phyloP scores from a whole-genome alignment of 2,329 filamentous ascomycete genomes.

The Hypocrella siamensis region DNA sequence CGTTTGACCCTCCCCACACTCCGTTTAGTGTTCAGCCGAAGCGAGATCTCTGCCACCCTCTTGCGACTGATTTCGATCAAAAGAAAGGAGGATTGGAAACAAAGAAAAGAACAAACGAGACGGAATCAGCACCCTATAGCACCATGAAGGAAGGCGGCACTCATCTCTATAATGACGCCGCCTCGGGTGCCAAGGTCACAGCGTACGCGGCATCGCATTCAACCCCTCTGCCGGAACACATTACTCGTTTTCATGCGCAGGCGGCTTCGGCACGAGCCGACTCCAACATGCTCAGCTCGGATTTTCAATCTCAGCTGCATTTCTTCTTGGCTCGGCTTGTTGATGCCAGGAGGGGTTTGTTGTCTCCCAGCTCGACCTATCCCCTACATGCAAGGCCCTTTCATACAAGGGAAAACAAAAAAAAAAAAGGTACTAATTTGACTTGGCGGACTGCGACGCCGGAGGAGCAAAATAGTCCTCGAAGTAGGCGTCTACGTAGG shows the following conservation, averaged over 20 bases:
- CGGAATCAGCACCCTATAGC: neutral
- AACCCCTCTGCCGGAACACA: conserved; percentile 22
- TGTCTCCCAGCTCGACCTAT: neutral
- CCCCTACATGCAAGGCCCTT: neutral
- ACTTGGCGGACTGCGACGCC: neutral
- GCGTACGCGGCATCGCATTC: conserved; percentile 27
- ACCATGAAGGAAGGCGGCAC: conserved; percentile 23
- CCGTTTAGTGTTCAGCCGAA: too few species aligned
- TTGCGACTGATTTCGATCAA: too few species aligned
- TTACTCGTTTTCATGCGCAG: conserved; percentile 24
- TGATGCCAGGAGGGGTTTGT: conserved; percentile 23
- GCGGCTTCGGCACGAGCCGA: conserved; percentile 10
- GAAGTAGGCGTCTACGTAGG: conserved; percentile 33
- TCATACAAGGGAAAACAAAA: neutral
- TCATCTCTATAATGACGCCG: conserved; percentile 24
- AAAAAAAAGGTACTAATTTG: neutral
- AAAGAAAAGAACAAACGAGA: too few species aligned
- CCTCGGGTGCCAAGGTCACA: conserved; percentile 23
- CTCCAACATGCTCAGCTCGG: conserved; percentile 23
- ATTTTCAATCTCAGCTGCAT: conserved; percentile 24
- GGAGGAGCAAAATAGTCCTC: conserved; percentile 26
- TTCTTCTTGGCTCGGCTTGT: conserved; percentile 23
- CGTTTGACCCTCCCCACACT: too few species aligned
- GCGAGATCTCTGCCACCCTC: too few species aligned
- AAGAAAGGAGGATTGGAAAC: too few species aligned